phyloP scores from a whole-genome alignment of 1,284 basidiomycete genomes.

The Golubevia pallescens region DNA sequence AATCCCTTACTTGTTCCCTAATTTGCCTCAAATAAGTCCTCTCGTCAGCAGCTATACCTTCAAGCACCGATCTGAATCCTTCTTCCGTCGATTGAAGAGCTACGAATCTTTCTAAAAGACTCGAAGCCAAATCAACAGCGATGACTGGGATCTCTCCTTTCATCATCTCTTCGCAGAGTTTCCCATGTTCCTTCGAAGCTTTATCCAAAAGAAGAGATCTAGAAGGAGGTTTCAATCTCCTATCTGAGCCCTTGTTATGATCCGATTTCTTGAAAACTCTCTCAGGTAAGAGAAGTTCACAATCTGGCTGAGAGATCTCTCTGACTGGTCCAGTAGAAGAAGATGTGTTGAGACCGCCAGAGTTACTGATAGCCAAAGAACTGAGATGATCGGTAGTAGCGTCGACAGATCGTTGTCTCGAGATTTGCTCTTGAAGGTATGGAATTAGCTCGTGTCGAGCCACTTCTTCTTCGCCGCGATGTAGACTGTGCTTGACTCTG shows the following conservation, averaged over 20 bases:
- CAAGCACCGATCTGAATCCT: slow-evolving; percentile 35
- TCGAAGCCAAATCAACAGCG: slow-evolving; percentile 43
- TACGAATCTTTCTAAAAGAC: slow-evolving; percentile 30
- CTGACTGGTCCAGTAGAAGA: background rate
- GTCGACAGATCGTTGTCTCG: slow-evolving; percentile 25
- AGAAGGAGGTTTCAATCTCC: slow-evolving; percentile 31
- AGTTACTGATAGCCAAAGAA: background rate
- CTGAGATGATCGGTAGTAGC: background rate
- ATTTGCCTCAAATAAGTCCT: slow-evolving; percentile 40
- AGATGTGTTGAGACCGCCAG: slow-evolving; percentile 22
- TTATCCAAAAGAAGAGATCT: slow-evolving; percentile 41
- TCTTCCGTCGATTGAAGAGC: slow-evolving; percentile 24
- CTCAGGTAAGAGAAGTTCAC: slow-evolving; percentile 3
- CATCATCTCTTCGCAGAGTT: slow-evolving; percentile 33
- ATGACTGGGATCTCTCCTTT: slow-evolving; percentile 41
- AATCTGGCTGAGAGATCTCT: slow-evolving; percentile 17
- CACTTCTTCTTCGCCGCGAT: slow-evolving; percentile 50
- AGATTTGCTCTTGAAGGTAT: slow-evolving; percentile 43
- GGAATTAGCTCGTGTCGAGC: slow-evolving; percentile 34
- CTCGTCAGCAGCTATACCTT: slow-evolving; percentile 38
- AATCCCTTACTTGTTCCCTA: slow-evolving; percentile 20
- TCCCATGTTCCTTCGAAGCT: slow-evolving; percentile 35
- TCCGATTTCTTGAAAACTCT: background rate
- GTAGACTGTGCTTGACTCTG: slow-evolving; percentile 50
- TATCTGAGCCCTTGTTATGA: slow-evolving; percentile 32